These are phyloP conservation scores for Leishmania martiniquensis DNA, from an alignment of 208 protist species.

Conservation along the genomic window DNA sequence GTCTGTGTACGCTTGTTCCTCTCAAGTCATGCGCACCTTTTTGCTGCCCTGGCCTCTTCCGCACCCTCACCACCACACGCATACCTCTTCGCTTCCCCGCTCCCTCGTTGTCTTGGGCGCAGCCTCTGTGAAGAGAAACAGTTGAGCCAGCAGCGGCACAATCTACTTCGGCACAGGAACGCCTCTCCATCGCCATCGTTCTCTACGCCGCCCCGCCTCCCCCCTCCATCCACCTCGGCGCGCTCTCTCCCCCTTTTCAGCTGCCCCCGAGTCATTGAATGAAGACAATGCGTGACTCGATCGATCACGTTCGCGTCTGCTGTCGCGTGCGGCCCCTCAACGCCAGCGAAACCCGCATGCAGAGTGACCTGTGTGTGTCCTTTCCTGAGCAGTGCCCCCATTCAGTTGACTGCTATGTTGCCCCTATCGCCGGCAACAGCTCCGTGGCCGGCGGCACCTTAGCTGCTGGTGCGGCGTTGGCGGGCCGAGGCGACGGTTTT, in stretches of 20 bases:
- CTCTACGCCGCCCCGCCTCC: too few species aligned
- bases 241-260: background rate
- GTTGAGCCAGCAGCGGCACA: too few species aligned
- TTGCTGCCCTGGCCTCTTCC: too few species aligned
- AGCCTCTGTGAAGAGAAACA: too few species aligned
- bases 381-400: slow-evolving; percentile 12
- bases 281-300: slow-evolving; percentile 22
- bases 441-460: background rate
- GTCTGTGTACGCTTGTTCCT: too few species aligned
- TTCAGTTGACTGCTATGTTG: slow-evolving; percentile 19
- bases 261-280: background rate
- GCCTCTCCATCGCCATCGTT: too few species aligned
- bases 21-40: too few species aligned
- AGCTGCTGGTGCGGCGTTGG: background rate
- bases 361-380: slow-evolving; percentile 27
- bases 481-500: slow-evolving; percentile 3
- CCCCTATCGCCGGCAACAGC: background rate
- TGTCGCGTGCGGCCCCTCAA: slow-evolving; percentile 55
- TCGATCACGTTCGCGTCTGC: slow-evolving; percentile 52
- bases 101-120: too few species aligned
- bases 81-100: too few species aligned
- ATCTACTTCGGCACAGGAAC: background rate
- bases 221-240: too few species aligned
- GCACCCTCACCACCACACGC: too few species aligned
- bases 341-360: slow-evolving; percentile 24